A percentile compares a stretch with the other conserved stretches of the same genome.
These are phyloP conservation scores for Hypsizygus ulmarius DNA, from an alignment of 1,284 basidiomycete genomes.

Conservation along the genomic window DNA sequence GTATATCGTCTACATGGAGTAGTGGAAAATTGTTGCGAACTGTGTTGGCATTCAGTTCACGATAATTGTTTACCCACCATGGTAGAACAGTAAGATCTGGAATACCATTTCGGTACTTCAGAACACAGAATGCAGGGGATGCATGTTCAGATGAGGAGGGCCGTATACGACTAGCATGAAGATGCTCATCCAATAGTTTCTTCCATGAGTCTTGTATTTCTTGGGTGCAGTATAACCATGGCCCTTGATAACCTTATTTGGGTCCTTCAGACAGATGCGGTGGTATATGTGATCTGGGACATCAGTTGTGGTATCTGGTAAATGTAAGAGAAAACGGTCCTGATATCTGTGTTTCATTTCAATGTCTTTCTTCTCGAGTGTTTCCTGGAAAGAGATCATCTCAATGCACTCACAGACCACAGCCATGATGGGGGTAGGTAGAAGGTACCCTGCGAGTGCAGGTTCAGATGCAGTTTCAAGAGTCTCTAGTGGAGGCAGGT, in stretches of 20 bases:
- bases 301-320: constrained; percentile 3
- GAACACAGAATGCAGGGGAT: constrained; percentile 9
- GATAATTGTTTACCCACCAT: no score
- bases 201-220: constrained; percentile 28
- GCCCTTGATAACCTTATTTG: constrained; percentile 20
- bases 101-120: neutral
- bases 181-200: constrained; percentile 26
- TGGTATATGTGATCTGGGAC: constrained; percentile 27
- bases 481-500: neutral
- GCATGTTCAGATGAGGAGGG: constrained; percentile 25
- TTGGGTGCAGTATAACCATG: no score
- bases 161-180: constrained; percentile 25
- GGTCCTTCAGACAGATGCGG: constrained; percentile 24
- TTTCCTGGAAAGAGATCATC: constrained; percentile 7
- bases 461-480: constrained; percentile 8
- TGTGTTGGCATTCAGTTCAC: no score
- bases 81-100: neutral
- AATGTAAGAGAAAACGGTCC: constrained; percentile 1
- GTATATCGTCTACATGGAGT: no score
- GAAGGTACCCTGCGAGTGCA: constrained; percentile 4
- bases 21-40: no score
- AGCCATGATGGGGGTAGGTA: constrained; percentile 14
- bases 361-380: constrained; percentile 5
- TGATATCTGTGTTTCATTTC: constrained; percentile 12
- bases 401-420: constrained; percentile 17